Base-by-base conservation (phyloP, 129 eudicot genomes). In the Lactuca sativa region DNA sequence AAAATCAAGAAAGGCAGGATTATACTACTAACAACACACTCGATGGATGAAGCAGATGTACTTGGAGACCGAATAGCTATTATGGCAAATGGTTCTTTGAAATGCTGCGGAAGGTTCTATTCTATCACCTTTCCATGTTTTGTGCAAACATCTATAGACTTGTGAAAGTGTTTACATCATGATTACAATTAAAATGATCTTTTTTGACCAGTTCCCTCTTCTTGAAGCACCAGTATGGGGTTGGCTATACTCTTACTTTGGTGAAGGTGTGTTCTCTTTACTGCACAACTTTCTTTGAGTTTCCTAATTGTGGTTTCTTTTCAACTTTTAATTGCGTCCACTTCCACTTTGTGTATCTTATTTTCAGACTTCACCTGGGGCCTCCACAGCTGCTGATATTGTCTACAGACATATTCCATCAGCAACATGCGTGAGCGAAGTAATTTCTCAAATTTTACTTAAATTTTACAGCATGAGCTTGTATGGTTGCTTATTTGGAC, bases 11-110 rank as follows among this genome's bases (percentile, higher is more conserved):
- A 95, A 73, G 97, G 99, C 53, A 85, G 99, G 74, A 90, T 90
- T 30, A 80, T 95, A 67, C 62, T 95, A 64, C 71, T 95, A 76
- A 95, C 99, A n/a, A 95, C 99, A 54, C 99, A 95, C 86, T 95
- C 99, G 11, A 95, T 95, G 99, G 99, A 95, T 84, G 99, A 95
- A 86, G 99, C 99, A 62, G 99, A 95, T 73, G 95, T 82, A 13
- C 85, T 95, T 66, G 99, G 99, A 70, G 99, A 95, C 82, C 96
- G 99, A 31, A 95, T 95, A 78, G 99, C 99, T 74, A 95, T 95
- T 43, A 95, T 95, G 99, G 99, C 99, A 58, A 85, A 95, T 74
- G 99, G 99, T 62, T 90, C 96, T 69, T 83, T 95, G 65, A 95
- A 88, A 77, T 95, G 99, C 77, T 95, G 99, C 61, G 99, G 99